Evolutionary conservation across 495 filamentous ascomycete genomes (phyloP), one percentile per base, ranked within the genome.

Genomic region (Xylaria nigripes): DNA sequence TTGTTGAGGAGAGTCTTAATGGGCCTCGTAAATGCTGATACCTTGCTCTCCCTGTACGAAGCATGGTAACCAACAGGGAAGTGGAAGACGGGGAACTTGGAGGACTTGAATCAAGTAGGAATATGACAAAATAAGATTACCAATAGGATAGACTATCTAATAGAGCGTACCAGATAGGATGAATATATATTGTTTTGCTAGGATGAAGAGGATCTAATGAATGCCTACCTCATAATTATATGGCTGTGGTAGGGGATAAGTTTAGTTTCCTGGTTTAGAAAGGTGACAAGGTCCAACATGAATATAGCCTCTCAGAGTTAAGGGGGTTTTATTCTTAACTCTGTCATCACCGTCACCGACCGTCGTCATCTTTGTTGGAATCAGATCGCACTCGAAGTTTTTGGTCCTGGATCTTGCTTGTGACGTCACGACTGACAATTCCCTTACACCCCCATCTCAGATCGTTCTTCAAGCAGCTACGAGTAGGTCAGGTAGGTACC

Each of bases 11-110:
- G 41, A 49, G 54, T 59, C 58, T 65, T 10, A 61, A 48, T 8
- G 66, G 58, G 52, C 53, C 61, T 51, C 59, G 56, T 25, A 70
- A 47, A n/a, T n/a, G n/a, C 13, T 68, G 44, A 48, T 60, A 64
- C 57, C 67, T 65, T 19, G 72, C 61, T 55, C 61, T 62, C 22
- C 45, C 46, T 48, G 36, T 30, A 43, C 48, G 44, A 36, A 57
- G 43, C 51, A 40, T 47, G 41, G 15, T 29, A 19, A 18, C 10
- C 10, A 12, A 36, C 15, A n/a, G n/a, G n/a, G 32, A 36, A 36
- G 10, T 15, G 10, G 2, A 36, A 36, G 32, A 15, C 13, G 6
- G 32, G 2, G 32, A 36, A 13, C 6, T 13, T 13, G 32, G 32
- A 36, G 6, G 2, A 2, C 15, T 36, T 2, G 10, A 12, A 36